Evolutionary conservation across 2,329 filamentous ascomycete species (phyloP).

Genomic region (Tolypocladium amazonense): DNA sequence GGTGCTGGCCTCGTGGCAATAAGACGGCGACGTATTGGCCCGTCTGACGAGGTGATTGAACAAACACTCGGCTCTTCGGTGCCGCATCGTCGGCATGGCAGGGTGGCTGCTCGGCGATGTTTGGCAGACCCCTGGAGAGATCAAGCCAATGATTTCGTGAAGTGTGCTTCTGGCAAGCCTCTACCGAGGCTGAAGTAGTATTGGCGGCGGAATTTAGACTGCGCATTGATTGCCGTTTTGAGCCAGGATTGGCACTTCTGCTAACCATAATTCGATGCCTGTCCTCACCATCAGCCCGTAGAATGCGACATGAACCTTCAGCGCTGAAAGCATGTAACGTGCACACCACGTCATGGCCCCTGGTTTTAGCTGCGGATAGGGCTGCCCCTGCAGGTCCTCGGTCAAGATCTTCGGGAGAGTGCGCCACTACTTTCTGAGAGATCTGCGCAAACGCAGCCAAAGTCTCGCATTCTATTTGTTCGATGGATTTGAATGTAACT

Average conservation of each 20-base stretch:
- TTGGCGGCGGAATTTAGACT: not conserved
- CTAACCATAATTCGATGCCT: not conserved
- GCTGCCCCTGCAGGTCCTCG: not conserved
- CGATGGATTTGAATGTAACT: too few species aligned
- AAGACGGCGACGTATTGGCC: not conserved
- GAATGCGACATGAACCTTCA: not conserved
- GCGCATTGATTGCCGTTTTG: not conserved
- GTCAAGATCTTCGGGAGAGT: not conserved
- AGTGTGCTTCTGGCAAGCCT: not conserved
- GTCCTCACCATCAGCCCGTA: not conserved
- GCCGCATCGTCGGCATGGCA: not conserved
- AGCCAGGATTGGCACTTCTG: not conserved
- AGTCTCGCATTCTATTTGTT: not conserved
- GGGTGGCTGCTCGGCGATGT: not conserved
- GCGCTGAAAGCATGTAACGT: not conserved
- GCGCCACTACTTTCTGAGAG: not conserved
- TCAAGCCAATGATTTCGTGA: not conserved
- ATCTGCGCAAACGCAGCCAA: not conserved
- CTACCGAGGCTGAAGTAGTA: not conserved
- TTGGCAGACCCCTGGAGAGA: not conserved
- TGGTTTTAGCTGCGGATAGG: not conserved
- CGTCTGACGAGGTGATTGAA: not conserved
- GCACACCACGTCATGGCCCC: not conserved
- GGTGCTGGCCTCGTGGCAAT: not conserved
- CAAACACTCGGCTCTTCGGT: not conserved